Evolutionary conservation across 371 early-diverging fungal genomes (phyloP), one percentile per base, ranked within the genome.

Genomic region (Mortierella sp.): DNA sequence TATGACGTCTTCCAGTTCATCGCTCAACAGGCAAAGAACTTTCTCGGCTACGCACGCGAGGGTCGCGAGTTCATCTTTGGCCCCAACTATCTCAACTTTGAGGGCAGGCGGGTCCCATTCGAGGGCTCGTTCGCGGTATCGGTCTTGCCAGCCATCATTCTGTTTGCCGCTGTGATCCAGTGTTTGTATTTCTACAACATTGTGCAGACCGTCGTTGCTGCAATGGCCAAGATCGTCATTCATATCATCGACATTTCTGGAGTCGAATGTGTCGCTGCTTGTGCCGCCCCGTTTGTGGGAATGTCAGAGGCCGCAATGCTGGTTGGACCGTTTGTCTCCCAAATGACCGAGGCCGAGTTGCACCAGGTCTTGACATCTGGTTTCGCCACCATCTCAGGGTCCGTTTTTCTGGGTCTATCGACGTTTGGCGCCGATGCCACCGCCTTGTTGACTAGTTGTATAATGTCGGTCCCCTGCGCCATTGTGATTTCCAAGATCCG

Each of bases 391-490:
- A 93, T 96, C 74, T 92, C 96, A n/a, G 97, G 97, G 16, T 95
- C 96, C 6, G 95, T 95, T 16, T 83, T 97, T 31, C 90, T 93
- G 69, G 95, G 91, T 31, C 94, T 94, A 75, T 90, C 94, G 78
- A 81, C 90, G 3, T 87, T 95, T 88, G 94, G 94, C 57, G 92
- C 93, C 2, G 89, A 91, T 59, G 89, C 94, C 19, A 87, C 91
- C 44, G 90, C 92, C 53, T 79, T 95, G 28, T 89, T 95, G 79
- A 96, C 97, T 1, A 92, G 96, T 0, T 97, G 96, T 84, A 90
- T 97, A 90, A 97, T 97, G 97, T 97, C 97, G 16, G 93, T 97
- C 57, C 97, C 97, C 4, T 94, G 96, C 83, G 93, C 96, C 0
- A 87, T 97, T 51, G 93, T 95, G 40, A 90, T 97, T 44, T 95